These are phyloP conservation scores for Quercus ilex DNA, from an alignment of 306 rosid species.

Conservation along the genomic window DNA sequence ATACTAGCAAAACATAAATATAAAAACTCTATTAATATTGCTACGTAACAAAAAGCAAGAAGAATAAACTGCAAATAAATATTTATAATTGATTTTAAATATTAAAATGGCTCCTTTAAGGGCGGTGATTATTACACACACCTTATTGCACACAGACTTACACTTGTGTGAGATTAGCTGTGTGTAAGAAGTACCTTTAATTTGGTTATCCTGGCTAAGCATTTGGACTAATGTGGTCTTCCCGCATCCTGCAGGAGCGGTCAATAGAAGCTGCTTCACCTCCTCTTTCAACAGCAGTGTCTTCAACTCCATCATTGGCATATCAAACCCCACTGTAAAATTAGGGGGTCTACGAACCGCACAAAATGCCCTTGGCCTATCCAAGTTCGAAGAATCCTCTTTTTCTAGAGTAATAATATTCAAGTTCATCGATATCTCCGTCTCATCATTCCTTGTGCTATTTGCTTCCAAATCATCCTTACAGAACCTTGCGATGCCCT, in stretches of 20 bases:
- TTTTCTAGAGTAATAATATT: neutral
- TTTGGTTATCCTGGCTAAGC: constrained; percentile 41
- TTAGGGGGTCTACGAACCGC: constrained; percentile 28
- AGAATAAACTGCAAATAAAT: too few species aligned
- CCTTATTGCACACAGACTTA: too few species aligned
- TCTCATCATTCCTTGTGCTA: neutral
- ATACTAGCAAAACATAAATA: too few species aligned
- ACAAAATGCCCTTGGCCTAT: neutral
- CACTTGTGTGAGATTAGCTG: neutral
- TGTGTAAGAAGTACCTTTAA: constrained; percentile 25
- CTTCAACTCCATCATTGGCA: constrained; percentile 31
- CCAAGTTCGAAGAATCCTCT: neutral
- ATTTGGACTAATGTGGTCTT: constrained; percentile 49
- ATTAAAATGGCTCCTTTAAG: too few species aligned
- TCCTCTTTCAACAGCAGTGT: constrained; percentile 25
- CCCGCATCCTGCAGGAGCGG: constrained; percentile 51
- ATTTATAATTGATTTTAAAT: too few species aligned
- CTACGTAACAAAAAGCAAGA: too few species aligned
- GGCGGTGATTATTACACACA: too few species aligned
- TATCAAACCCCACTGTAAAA: constrained; percentile 37
- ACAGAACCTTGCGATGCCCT: neutral
- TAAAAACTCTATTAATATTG: too few species aligned
- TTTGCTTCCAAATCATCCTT: neutral
- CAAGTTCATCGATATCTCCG: neutral
- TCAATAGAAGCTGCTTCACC: constrained; percentile 18